Evolutionary conservation across 2,329 filamentous ascomycete genomes (phyloP), one percentile per base, ranked within the genome.

Genomic region (Ascochyta lentis): DNA sequence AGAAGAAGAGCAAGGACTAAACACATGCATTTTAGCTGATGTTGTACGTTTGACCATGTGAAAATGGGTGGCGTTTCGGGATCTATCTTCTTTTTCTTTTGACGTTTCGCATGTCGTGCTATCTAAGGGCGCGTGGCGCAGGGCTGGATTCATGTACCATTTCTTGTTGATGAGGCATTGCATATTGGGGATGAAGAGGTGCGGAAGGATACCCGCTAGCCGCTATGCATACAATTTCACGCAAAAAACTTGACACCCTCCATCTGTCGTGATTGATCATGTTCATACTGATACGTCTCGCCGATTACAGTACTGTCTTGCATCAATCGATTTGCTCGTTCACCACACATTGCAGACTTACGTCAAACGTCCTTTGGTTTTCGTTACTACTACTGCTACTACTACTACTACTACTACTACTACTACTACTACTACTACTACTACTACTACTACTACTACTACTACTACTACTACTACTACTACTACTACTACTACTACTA

Each of bases 1-100:
- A 86, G 78, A 80, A 83, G 72, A 88, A 89, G 81, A 76, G 67
- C 70, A 75, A 76, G 70, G 73, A 66, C 26, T 76, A 76, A 64
- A 65, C 43, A 27, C 33, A 42, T 48, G n/a, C 34, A 47, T 54
- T 35, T 34, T 42, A 16, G n/a, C n/a, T 41, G 40, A 41, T 49
- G 29, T 49, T 50, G 49, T 53, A 50, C 55, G 55, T 54, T 49
- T 49, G 55, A 47, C 43, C 49, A 58, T 58, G 55, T 58, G 55
- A 58, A 58, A 58, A 54, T 40, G 55, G 50, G 49, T 54, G 49
- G 55, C 49, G 48, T 52, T 63, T 56, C 45, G 58, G 58, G 54
- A 46, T 51, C 44, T 55, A 55, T 39, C 29, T 55, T 50, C 50
- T 55, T 56, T 57, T 56, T 51, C 40, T 29, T 31, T 54, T 48